These are phyloP conservation scores for Scalesia atractyloides DNA, from an alignment of 129 eudicot genomes.

Conservation along the genomic window DNA sequence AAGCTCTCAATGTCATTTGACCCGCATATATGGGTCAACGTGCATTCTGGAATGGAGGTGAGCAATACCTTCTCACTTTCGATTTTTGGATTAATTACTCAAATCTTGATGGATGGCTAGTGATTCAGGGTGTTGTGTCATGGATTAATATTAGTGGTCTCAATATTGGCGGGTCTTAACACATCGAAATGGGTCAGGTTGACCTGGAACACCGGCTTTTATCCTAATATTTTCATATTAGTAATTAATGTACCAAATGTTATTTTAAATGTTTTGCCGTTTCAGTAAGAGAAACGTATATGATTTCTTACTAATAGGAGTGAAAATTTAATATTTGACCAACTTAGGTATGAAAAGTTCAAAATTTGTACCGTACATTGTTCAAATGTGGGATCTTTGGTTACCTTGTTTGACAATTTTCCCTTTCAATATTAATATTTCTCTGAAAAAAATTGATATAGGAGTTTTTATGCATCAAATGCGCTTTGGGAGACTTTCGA, in stretches of 20 bases:
- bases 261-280: not conserved
- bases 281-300: not conserved
- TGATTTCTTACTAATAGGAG: not conserved
- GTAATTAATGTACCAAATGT: not conserved
- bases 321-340: not conserved
- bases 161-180: not conserved
- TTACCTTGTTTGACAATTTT: not conserved
- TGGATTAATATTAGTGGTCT: not conserved
- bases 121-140: conserved; percentile 8
- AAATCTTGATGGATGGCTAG: conserved; percentile 18
- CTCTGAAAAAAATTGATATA: not conserved
- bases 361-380: not conserved
- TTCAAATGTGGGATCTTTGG: not conserved
- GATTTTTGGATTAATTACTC: not conserved
- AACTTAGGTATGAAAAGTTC: not conserved
- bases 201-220: not conserved
- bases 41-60: conserved; percentile 99
- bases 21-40: conserved; percentile 95
- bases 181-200: not conserved
- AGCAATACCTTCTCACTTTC: conserved; percentile 14
- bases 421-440: not conserved
- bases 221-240: not conserved
- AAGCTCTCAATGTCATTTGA: conserved; percentile 76
- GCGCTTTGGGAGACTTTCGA: not conserved
- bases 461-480: not conserved